phyloP scores from a whole-genome alignment of 2,329 filamentous ascomycete genomes.

The Cryphonectria parasitica region DNA sequence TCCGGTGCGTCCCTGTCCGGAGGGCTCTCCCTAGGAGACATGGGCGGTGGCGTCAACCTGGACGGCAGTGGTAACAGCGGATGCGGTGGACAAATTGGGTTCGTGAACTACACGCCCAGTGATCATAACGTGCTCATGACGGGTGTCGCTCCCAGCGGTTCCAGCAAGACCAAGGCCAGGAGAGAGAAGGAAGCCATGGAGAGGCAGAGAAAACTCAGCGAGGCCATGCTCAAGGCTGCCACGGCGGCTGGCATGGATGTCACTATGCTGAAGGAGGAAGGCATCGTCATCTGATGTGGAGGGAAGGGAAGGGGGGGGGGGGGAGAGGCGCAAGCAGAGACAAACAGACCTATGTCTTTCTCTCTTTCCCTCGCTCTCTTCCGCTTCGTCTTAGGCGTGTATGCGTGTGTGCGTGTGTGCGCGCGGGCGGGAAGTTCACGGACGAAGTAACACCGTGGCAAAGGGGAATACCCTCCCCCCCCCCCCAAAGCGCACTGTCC shows the following conservation, averaged over 20 bases:
- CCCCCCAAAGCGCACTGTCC: too few relatives aligned
- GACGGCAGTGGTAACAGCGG: constrained; percentile 37
- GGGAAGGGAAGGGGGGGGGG: too few relatives aligned
- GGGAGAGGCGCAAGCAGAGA: background rate
- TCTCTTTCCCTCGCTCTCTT: too few relatives aligned
- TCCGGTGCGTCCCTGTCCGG: constrained; percentile 7
- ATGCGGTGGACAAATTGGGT: constrained; percentile 51
- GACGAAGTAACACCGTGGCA: too few relatives aligned
- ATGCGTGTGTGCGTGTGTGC: too few relatives aligned
- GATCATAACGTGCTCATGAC: constrained; percentile 81
- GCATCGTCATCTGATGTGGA: constrained; percentile 46
- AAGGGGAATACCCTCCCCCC: too few relatives aligned
- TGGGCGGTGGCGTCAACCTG: constrained; percentile 31
- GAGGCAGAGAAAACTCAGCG: constrained; percentile 68
- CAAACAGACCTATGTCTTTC: background rate
- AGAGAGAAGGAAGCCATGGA: constrained; percentile 87
- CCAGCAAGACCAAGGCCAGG: constrained; percentile 91
- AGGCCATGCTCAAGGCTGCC: constrained; percentile 71
- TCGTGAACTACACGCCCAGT: constrained; percentile 87
- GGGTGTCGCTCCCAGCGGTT: constrained; percentile 89
- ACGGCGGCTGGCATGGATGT: constrained; percentile 72
- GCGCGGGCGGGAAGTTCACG: too few relatives aligned
- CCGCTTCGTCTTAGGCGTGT: too few relatives aligned
- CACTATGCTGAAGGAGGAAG: constrained; percentile 55
- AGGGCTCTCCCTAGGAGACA: constrained; percentile 27